Base-by-base conservation (phyloP, 495 filamentous ascomycete species). In the Clohesyomyces aquaticus region DNA sequence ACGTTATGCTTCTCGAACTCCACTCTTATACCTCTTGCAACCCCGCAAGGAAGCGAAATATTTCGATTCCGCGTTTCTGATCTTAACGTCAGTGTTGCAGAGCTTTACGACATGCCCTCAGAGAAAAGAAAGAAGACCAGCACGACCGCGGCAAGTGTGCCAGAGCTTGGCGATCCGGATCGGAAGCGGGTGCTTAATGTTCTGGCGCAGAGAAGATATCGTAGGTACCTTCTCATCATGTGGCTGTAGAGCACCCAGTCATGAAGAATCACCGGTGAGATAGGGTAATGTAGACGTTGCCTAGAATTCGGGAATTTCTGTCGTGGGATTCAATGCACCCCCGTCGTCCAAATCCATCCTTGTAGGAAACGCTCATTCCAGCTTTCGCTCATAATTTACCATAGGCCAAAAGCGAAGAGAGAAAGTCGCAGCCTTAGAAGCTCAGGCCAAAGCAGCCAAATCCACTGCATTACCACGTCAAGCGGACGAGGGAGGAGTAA, bases 171-270 rank as follows among this genome's bases (percentile, higher is more conserved):
- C n/a, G 58, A 72, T 64, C 69, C 69, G 9, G 79, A 82, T 52
- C 68, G 80, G 10, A 82, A 81, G 71, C 73, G 80, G 1, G 73
- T 80, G 14, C 60, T 83, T 29, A 83, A 81, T 60, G 74, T 81
- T 2, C 72, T 83, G 3, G 80, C 79, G 2, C 80, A 81, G 69
- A 71, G 80, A 18, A 68, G 79, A 75, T 82, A 82, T 58, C 74
- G 79, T 82, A 65, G 50, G 76, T 69, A n/a, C n/a, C n/a, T n/a
- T n/a, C n/a, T n/a, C n/a, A n/a, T n/a, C n/a, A n/a, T n/a, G n/a
- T n/a, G n/a, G n/a, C n/a, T n/a, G n/a, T n/a, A n/a, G n/a, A n/a
- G n/a, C n/a, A n/a, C n/a, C n/a, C n/a, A n/a, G n/a, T n/a, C n/a
- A n/a, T n/a, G n/a, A n/a, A n/a, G n/a, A n/a, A n/a, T n/a, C n/a